A percentile compares a stretch with the other conserved stretches of the same genome.
Conservation (phyloP, 306 rosid genomes). For the Quercus robur region DNA sequence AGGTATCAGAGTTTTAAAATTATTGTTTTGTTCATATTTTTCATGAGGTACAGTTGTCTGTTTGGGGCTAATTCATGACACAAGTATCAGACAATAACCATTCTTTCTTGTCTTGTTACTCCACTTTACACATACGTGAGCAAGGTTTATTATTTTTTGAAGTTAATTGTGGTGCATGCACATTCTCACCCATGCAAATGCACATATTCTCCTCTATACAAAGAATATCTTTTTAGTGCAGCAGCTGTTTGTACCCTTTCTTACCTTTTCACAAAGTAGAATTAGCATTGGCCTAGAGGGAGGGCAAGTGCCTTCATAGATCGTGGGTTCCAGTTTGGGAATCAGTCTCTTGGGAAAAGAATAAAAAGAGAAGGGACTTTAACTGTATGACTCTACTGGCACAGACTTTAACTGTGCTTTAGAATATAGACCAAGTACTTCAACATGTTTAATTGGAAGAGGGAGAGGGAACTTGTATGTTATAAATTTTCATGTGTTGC, state of each 20-base stretch:
- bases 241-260: neutral
- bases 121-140: neutral
- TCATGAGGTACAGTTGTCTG: slow-evolving; percentile 3
- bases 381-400: too few species aligned
- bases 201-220: neutral
- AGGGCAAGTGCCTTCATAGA: too few species aligned
- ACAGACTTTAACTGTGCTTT: neutral
- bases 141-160: neutral
- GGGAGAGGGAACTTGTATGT: neutral
- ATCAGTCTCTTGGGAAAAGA: neutral
- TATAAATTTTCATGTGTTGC: neutral
- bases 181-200: neutral
- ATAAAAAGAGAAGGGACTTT: too few species aligned
- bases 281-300: neutral
- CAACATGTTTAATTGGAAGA: neutral
- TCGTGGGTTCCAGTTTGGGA: too few species aligned
- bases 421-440: neutral
- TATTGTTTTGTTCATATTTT: slow-evolving; percentile 8
- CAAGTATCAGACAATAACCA: neutral
- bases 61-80: neutral
- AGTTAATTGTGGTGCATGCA: neutral
- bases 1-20: slow-evolving; percentile 41
- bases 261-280: neutral
- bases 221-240: neutral
- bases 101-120: neutral